These are phyloP conservation scores for Nemania serpens DNA, from an alignment of 2,329 filamentous ascomycete species.

Conservation along the genomic window DNA sequence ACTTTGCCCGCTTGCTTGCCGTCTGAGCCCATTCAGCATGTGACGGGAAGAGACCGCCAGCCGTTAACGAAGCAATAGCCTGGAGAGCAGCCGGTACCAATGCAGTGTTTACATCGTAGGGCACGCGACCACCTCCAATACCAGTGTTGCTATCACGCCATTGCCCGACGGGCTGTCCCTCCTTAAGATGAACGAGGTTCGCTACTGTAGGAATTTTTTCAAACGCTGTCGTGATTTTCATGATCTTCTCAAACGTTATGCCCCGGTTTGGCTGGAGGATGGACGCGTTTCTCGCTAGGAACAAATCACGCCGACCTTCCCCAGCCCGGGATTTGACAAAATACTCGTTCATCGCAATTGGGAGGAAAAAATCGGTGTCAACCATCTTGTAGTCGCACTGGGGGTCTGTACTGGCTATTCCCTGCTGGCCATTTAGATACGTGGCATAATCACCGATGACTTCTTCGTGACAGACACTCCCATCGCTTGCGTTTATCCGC, in stretches of 20 bases:
- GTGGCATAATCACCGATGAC: conserved; percentile 69
- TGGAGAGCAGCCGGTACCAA: conserved; percentile 65
- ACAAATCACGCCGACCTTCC: conserved; percentile 41
- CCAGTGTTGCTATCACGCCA: conserved; percentile 67
- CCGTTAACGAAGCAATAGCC: conserved; percentile 58
- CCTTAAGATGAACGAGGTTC: conserved; percentile 63
- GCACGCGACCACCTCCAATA: conserved; percentile 64
- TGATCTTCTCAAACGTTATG: conserved; percentile 61
- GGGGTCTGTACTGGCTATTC: conserved; percentile 56
- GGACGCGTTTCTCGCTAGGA: conserved; percentile 50
- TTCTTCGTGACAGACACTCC: conserved; percentile 67
- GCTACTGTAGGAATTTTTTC: conserved; percentile 53
- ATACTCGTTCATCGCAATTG: conserved; percentile 62
- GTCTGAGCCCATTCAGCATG: conserved; percentile 51
- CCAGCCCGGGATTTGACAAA: conserved; percentile 55
- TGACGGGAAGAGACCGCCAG: conserved; percentile 54
- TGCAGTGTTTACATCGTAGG: conserved; percentile 68
- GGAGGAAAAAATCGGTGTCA: conserved; percentile 66
- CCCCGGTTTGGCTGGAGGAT: conserved; percentile 56
- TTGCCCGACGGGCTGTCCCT: conserved; percentile 59
- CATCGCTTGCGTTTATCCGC: conserved; percentile 62
- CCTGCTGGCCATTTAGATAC: conserved; percentile 59
- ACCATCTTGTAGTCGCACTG: conserved; percentile 65
- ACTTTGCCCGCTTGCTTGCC: conserved; percentile 56
- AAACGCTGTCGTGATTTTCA: conserved; percentile 60